These are phyloP conservation scores for Colletotrichum theobromicola DNA, from an alignment of 2,329 filamentous ascomycete species.

Conservation along the genomic window DNA sequence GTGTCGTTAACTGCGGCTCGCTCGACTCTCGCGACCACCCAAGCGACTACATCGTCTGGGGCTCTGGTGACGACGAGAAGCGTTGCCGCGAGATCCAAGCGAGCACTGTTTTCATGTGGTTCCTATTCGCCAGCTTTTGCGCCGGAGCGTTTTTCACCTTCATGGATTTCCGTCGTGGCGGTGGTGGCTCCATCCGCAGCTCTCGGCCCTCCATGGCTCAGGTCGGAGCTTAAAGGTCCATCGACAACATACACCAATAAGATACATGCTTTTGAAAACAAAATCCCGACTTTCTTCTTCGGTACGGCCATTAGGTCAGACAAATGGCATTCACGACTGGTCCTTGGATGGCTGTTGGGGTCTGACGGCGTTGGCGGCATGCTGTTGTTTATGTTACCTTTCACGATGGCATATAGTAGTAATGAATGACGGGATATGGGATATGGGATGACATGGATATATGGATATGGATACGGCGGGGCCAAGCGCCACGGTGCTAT, in stretches of 20 bases:
- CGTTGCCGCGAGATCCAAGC: conserved; percentile 80
- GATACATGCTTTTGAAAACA: background rate
- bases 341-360: background rate
- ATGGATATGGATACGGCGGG: conserved; percentile 1
- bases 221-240: conserved; percentile 48
- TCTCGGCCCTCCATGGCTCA: conserved; percentile 61
- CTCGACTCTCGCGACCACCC: conserved; percentile 33
- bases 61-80: conserved; percentile 62
- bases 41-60: conserved; percentile 65
- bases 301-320: background rate
- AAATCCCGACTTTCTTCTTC: background rate
- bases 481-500: background rate
- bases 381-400: conserved; percentile 4
- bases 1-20: conserved; percentile 68
- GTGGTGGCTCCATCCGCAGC: conserved; percentile 47
- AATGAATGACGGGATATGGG: conserved; percentile 10
- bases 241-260: background rate
- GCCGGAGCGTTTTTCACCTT: conserved; percentile 62
- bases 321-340: background rate
- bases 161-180: conserved; percentile 55
- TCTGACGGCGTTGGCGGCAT: conserved; percentile 10
- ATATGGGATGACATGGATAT: conserved; percentile 13
- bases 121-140: conserved; percentile 69
- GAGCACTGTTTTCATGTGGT: conserved; percentile 78
- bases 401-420: conserved; percentile 13